Evolutionary conservation across 768 basidiomycete species (phyloP), one percentile per base, ranked within the genome.

Genomic region (Psilocybe cyanescens): DNA sequence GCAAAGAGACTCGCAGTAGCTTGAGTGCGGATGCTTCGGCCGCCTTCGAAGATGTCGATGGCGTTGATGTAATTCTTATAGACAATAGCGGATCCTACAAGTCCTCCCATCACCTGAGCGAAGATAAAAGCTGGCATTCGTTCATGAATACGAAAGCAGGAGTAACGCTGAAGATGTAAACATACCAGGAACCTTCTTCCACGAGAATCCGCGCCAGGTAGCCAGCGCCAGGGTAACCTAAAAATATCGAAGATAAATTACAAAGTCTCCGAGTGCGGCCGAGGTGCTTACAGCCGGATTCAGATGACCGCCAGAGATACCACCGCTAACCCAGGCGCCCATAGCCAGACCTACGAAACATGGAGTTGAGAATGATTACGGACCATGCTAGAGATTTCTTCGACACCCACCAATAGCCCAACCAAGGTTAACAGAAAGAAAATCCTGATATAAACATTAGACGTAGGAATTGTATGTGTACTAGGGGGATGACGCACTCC

Each of bases 161-260:
- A 4, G 16, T 6, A 8, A 17, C 3, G 31, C 47, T 30, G 19
- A 41, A 28, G 50, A 3, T 29, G 8, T 5, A 46, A 24, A 54
- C 64, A 58, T 62, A 70, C 78, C 79, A 1, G 92, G 92, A 0
- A 92, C 92, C 68, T 93, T 94, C 65, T 79, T 81, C 88, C 90
- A 90, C 1, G 92, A 87, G 73, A 94, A 94, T 49, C 80, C 81
- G 60, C 91, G 86, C 73, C 86, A 86, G 2, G 85, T 79, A 3
- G 89, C 90, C 58, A 93, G 69, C 12, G 86, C 83, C 50, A 94
- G 75, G 24, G 92, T 94, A 33, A 92, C 81, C 87, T 89, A 50
- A 1, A 45, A 3, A 41, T 8, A 11, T 8, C 16, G 31, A 6
- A 35, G 8, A 24, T 19, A 17, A 44, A 37, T n/a, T 24, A 24